Conservation (phyloP, 768 basidiomycete genomes). For the Phaeotremella skinneri region DNA sequence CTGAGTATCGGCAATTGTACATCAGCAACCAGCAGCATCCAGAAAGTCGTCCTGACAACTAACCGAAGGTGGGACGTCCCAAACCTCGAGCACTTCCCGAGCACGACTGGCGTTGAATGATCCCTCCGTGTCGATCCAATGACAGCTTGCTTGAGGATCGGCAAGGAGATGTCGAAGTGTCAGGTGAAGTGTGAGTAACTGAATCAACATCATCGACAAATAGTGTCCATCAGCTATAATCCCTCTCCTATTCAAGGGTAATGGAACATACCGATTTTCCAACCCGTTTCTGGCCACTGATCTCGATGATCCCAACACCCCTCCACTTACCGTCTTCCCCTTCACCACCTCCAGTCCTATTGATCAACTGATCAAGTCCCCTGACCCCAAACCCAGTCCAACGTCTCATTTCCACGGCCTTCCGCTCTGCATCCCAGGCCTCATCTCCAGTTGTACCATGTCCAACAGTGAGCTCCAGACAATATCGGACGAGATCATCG, state of each 20-base stretch:
- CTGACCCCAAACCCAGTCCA: slow-evolving; percentile 36
- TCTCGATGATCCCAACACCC: slow-evolving; percentile 35
- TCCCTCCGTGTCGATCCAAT: slow-evolving; percentile 49
- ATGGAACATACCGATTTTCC: slow-evolving; percentile 38
- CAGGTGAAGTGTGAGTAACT: slow-evolving; percentile 46
- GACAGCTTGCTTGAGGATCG: slow-evolving; percentile 28
- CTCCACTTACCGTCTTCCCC: slow-evolving; percentile 19
- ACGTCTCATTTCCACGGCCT: not conserved
- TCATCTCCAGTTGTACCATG: slow-evolving; percentile 5
- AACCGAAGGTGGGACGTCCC: slow-evolving; percentile 5
- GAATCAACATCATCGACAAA: not conserved
- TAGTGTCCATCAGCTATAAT: not conserved
- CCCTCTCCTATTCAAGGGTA: not conserved
- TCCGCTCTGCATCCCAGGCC: not conserved
- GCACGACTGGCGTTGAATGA: slow-evolving; percentile 41
- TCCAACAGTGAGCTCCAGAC: slow-evolving; percentile 21
- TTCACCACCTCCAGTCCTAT: not conserved
- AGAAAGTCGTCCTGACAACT: not conserved
- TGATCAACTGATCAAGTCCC: slow-evolving; percentile 32
- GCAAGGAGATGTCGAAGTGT: slow-evolving; percentile 24
- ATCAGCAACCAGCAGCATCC: too few relatives aligned
- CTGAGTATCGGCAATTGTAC: slow-evolving; percentile 7
- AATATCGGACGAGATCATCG: slow-evolving; percentile 24
- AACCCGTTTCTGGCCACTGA: slow-evolving; percentile 34
- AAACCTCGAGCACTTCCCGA: slow-evolving; percentile 23